Conservation (phyloP, 306 rosid species). For the Fragaria vesca region DNA sequence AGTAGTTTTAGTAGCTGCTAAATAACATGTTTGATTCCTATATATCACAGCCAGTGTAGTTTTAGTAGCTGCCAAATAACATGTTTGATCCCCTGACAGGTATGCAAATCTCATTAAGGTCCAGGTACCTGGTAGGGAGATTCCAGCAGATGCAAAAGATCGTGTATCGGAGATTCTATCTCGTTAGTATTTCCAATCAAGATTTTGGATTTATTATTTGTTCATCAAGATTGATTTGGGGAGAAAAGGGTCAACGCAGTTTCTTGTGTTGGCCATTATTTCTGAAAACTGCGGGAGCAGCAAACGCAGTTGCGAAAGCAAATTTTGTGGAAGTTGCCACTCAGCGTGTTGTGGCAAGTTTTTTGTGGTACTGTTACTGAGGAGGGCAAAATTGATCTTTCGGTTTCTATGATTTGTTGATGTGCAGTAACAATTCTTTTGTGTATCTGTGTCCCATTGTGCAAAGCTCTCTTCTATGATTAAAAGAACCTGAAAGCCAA, state of each 20-base stretch:
- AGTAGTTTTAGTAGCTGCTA: constrained; percentile 14
- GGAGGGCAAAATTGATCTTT: not conserved
- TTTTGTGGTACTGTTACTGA: constrained; percentile 8
- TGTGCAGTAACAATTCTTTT: constrained; percentile 48
- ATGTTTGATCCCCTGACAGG: constrained; percentile 48
- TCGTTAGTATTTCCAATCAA: constrained; percentile 37
- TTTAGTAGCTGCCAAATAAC: constrained; percentile 15
- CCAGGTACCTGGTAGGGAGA: constrained; percentile 91
- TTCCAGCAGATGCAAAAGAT: constrained; percentile 74
- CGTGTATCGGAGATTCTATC: constrained; percentile 68
- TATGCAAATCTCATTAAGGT: constrained; percentile 79
- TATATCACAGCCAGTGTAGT: constrained; percentile 4
- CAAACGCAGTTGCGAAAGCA: constrained; percentile 33
- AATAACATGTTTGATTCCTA: constrained; percentile 27
- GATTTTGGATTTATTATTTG: constrained; percentile 16
- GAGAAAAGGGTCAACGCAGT: constrained; percentile 19
- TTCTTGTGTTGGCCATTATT: constrained; percentile 12
- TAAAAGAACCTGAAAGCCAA: constrained; percentile 25
- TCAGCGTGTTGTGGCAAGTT: constrained; percentile 5
- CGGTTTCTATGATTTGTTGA: constrained; percentile 32
- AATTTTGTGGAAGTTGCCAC: constrained; percentile 17
- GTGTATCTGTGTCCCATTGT: not conserved
- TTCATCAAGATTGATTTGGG: constrained; percentile 12
- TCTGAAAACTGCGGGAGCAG: constrained; percentile 24
- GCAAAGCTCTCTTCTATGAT: constrained; percentile 24